Base-by-base conservation (phyloP, 139 green algal species). In the Trebouxia sp. region DNA sequence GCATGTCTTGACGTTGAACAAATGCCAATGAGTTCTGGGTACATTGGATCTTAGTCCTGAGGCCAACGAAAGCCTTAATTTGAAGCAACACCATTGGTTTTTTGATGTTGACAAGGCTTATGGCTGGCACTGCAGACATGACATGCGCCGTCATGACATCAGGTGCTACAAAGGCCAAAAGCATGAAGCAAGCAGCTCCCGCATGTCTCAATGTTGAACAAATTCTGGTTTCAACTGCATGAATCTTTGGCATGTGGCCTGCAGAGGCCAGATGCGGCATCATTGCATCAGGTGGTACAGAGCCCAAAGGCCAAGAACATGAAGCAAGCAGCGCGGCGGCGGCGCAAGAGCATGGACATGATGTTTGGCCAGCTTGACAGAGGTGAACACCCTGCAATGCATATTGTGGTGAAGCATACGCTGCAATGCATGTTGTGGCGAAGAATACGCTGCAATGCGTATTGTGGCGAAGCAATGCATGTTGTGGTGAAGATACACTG, bases 321-420 rank as follows among this genome's bases (percentile, higher is more conserved):
- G 62, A 72, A 72, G 62, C 62, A 72, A 41, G 62, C 62, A 11
- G 32, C 35, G 14, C n/a, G 62, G 7, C 62, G 62, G 15, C 62
- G 62, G 32, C 32, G 62, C 8, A 72, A 45, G 35, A 72, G 62
- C 35, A 72, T 72, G 62, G 62, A 72, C 62, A 72, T 72, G 62
- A 1, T 41, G 0, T 72, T 42, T 0, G 7, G 15, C 1, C 37
- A 72, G 2, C 32, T 35, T 0, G 12, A 30, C 35, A 72, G 62
- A 28, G 43, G n/a, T 51, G 20, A 17, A 53, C 47, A 14, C 20
- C 47, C 20, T 53, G 47, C 47, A 53, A 1, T 53, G 47, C n/a
- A n/a, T n/a, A n/a, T 53, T 53, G 3, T 53, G 1, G 47, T 17
- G 14, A 10, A 53, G 3, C 15, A n/a, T n/a, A n/a, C n/a, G n/a